Base-by-base conservation (phyloP, 1,139 yeast genomes). In the Kazachstania sp. region DNA sequence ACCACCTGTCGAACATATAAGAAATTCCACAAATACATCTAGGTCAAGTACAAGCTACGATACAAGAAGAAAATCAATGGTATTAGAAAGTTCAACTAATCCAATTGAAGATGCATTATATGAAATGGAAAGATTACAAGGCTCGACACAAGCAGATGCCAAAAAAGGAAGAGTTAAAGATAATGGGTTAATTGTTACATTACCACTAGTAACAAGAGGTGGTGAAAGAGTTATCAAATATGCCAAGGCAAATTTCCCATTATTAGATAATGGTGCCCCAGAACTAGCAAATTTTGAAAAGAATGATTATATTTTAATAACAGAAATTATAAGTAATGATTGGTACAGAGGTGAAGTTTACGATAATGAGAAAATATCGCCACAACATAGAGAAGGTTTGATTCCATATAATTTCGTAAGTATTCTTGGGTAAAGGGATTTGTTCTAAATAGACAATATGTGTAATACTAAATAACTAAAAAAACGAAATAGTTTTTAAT, bases 271-370 rank as follows among this genome's bases (percentile, higher is more conserved):
- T 44, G 55, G 54, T 37, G 61, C 63, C 5, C 53, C 60, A 20
- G 62, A 57, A 41, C 48, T 63, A 15, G 57, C 59, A 6, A 54
- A 60, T 43, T 62, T 63, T 44, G 57, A 59, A 8, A 56, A 55
- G 31, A 61, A 59, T 32, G 66, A 63, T 43, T 61, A 60, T 45
- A 43, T 63, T 15, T 51, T 63, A 16, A 49, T 63, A 4, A 63
- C 65, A 1, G 63, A 61, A 40, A 50, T 52, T 5, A 55, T 63
- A 9, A 61, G 60, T 45, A 50, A 59, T 11, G 66, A 63, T 45
- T 63, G 67, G 67, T 62, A 49, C 44, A 54, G 54, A 39, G 67
- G 67, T 29, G 67, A 63, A 46, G 66, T 62, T 8, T 58, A 61
- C 40, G 61, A 58, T 20, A 54, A 58, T 43, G 56, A 59, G 35